Percentiles rank a stretch among this genome's conserved stretches.
phyloP scores from a whole-genome alignment of 2,329 filamentous ascomycete genomes.

The Venturia carpophila region DNA sequence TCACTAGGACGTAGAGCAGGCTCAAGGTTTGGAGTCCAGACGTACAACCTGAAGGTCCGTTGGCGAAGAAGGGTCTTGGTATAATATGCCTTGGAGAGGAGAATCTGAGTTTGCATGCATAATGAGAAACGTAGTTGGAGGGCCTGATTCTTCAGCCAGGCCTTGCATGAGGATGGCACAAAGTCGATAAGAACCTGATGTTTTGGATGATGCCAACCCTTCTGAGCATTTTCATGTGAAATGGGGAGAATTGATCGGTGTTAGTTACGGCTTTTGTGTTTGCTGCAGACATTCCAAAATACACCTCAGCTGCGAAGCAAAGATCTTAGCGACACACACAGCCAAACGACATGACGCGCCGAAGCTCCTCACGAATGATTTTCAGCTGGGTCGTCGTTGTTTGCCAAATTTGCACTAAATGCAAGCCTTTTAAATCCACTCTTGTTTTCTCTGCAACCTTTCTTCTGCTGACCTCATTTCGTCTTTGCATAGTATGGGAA shows the following conservation, averaged over 20 bases:
- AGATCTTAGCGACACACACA: too few species aligned
- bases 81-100: not conserved
- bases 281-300: too few species aligned
- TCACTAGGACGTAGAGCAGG: not conserved
- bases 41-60: not conserved
- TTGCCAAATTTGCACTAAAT: too few species aligned
- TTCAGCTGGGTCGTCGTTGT: too few species aligned
- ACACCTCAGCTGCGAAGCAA: too few species aligned
- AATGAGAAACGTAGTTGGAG: not conserved
- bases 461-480: too few species aligned
- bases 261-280: too few species aligned
- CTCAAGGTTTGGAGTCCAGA: not conserved
- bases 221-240: not conserved
- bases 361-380: too few species aligned
- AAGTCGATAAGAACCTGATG: not conserved
- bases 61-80: not conserved
- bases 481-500: too few species aligned
- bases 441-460: too few species aligned
- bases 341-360: too few species aligned
- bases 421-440: too few species aligned
- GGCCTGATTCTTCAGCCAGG: not conserved
- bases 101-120: not conserved
- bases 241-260: not conserved
- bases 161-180: not conserved
- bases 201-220: not conserved